Conservation (phyloP, 2,329 filamentous ascomycete genomes). For the Phaeosphaeria sp. region DNA sequence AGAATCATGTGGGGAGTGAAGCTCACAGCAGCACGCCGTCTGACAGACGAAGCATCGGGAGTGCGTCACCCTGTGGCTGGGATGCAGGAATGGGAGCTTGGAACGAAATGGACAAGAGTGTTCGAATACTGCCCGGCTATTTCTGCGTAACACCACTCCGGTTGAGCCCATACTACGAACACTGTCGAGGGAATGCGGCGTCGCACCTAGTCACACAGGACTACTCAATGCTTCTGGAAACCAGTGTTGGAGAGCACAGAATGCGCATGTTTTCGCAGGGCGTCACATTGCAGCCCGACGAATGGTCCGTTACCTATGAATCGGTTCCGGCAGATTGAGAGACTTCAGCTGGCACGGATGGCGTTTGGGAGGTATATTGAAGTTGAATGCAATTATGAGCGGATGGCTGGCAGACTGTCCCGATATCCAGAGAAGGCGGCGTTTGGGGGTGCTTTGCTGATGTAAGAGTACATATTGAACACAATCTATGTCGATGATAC, state of each 20-base stretch:
- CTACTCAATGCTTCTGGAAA: constrained; percentile 10
- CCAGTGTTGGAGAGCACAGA: background rate
- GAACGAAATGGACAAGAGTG: constrained; percentile 5
- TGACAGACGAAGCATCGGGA: constrained; percentile 17
- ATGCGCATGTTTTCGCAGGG: background rate
- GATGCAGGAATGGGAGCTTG: constrained; percentile 30
- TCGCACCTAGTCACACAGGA: constrained; percentile 30
- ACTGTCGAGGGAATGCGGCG: constrained; percentile 34
- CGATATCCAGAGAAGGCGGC: background rate
- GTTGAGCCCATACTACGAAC: constrained; percentile 37
- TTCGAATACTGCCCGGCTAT: constrained; percentile 12
- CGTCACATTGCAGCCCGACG: background rate
- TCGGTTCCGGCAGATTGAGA: background rate
- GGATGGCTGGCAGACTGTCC: constrained; percentile 3
- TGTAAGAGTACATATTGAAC: background rate
- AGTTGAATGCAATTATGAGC: background rate
- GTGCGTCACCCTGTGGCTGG: constrained; percentile 20
- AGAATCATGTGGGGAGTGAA: constrained; percentile 12
- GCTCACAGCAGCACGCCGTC: constrained; percentile 15
- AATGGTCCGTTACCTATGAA: background rate
- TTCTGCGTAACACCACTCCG: constrained; percentile 35
- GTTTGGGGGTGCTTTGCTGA: background rate
- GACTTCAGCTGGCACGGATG: background rate
- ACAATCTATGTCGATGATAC: background rate
- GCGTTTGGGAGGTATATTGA: background rate